Evolutionary conservation across 345 rosid genomes (phyloP).

Genomic region (Reutealis trisperma): DNA sequence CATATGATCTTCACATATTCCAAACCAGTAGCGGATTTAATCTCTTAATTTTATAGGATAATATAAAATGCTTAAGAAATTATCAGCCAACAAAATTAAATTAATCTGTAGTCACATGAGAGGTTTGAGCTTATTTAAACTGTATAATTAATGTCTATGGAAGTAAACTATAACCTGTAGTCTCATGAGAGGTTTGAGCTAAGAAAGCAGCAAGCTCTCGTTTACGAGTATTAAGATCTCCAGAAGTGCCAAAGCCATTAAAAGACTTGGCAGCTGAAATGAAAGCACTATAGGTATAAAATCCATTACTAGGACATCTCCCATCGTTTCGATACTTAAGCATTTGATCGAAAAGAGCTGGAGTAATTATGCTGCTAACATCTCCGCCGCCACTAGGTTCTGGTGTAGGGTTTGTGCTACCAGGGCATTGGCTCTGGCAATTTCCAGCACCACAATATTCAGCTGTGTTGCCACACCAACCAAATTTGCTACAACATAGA

Average conservation of each 20-base stretch:
- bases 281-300: slow-evolving; percentile 37
- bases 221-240: slow-evolving; percentile 27
- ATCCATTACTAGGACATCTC: slow-evolving; percentile 29
- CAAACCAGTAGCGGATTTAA: too few species aligned
- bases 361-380: slow-evolving; percentile 20
- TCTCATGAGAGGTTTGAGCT: slow-evolving; percentile 43
- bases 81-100: too few species aligned
- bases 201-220: slow-evolving; percentile 46
- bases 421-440: slow-evolving; percentile 27
- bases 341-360: slow-evolving; percentile 24
- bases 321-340: slow-evolving; percentile 33
- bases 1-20: too few species aligned
- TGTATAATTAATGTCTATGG: too few species aligned
- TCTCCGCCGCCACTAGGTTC: neutral
- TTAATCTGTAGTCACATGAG: too few species aligned
- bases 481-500: slow-evolving; percentile 23
- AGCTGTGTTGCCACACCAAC: slow-evolving; percentile 19
- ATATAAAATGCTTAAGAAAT: too few species aligned
- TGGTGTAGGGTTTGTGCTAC: slow-evolving; percentile 7
- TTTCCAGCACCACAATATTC: slow-evolving; percentile 12
- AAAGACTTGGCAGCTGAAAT: slow-evolving; percentile 29
- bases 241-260: slow-evolving; percentile 34
- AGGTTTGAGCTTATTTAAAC: too few species aligned
- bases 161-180: slow-evolving; percentile 22
- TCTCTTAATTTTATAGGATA: too few species aligned